Evolutionary conservation across 2,329 filamentous ascomycete species (phyloP).

Genomic region (Fusarium sp.): DNA sequence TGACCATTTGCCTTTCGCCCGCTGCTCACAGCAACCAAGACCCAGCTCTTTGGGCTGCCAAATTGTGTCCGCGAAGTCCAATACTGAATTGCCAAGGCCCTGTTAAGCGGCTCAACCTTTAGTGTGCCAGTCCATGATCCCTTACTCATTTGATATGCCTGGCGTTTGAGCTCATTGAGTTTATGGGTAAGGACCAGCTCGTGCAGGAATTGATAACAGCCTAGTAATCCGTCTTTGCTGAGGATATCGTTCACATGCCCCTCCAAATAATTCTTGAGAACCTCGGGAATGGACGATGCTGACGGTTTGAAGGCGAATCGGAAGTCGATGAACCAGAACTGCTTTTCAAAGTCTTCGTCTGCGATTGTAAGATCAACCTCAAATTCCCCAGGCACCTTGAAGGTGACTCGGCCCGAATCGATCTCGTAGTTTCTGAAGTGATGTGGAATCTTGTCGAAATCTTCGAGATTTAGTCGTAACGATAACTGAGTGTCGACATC

Average conservation of each 20-base stretch:
- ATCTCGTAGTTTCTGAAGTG: slow-evolving; percentile 85
- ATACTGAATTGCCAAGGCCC: slow-evolving; percentile 90
- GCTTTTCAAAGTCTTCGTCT: slow-evolving; percentile 84
- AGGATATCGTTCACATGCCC: slow-evolving; percentile 80
- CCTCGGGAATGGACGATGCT: slow-evolving; percentile 71
- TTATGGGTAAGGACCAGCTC: slow-evolving; percentile 92
- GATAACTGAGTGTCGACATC: slow-evolving; percentile 88
- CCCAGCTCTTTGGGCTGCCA: slow-evolving; percentile 84
- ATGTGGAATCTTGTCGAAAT: slow-evolving; percentile 81
- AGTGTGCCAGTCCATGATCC: slow-evolving; percentile 84
- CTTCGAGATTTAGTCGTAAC: slow-evolving; percentile 86
- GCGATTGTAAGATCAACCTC: slow-evolving; percentile 94
- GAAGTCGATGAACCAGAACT: slow-evolving; percentile 96
- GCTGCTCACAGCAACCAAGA: slow-evolving; percentile 86
- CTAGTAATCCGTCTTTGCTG: slow-evolving; percentile 77
- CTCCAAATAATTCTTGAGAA: slow-evolving; percentile 77
- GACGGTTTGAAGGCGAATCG: slow-evolving; percentile 85
- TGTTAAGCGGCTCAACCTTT: slow-evolving; percentile 83
- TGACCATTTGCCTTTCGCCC: slow-evolving; percentile 64
- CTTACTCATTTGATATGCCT: slow-evolving; percentile 79
- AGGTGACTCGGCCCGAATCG: slow-evolving; percentile 89
- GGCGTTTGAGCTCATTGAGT: slow-evolving; percentile 83
- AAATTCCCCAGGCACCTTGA: slow-evolving; percentile 86
- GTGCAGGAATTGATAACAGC: slow-evolving; percentile 90
- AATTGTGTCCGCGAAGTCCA: slow-evolving; percentile 75